These are phyloP conservation scores for Starmerella ratchasimensis DNA, from an alignment of 805 yeast species.

Conservation along the genomic window DNA sequence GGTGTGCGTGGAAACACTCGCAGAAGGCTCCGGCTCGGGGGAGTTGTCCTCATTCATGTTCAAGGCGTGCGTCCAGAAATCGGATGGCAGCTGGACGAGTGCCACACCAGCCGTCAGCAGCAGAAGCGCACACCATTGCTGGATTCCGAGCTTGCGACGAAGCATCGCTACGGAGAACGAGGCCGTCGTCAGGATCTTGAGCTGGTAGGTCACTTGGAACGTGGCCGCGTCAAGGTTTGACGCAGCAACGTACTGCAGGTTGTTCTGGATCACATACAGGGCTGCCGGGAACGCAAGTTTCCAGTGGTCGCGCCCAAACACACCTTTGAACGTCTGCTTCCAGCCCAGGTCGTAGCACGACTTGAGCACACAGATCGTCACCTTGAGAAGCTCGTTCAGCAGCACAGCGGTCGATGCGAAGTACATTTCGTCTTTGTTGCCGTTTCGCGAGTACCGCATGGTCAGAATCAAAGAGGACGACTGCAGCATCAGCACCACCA, in stretches of 20 bases:
- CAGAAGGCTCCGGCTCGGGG: conserved; percentile 11
- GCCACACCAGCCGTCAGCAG: conserved; percentile 30
- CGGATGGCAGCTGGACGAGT: conserved; percentile 29
- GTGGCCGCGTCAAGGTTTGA: conserved; percentile 32
- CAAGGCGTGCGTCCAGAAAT: conserved; percentile 12
- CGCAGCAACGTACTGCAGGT: conserved; percentile 32
- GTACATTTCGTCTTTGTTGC: conserved; percentile 26
- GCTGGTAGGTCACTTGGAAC: conserved; percentile 33
- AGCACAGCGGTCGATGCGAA: conserved; percentile 32
- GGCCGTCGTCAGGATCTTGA: conserved; percentile 32
- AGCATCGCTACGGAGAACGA: conserved; percentile 30
- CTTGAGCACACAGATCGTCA: conserved; percentile 24
- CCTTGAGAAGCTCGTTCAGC: conserved; percentile 29
- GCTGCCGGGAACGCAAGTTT: conserved; percentile 31
- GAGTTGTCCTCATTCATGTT: conserved; percentile 11
- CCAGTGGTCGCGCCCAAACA: conserved; percentile 29
- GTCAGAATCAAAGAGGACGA: conserved; percentile 30
- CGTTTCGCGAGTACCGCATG: conserved; percentile 33
- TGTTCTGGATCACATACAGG: conserved; percentile 30
- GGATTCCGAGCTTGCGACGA: conserved; percentile 23
- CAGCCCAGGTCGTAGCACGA: conserved; percentile 21
- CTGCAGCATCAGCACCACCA: conserved; percentile 30
- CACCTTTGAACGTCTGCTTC: conserved; percentile 21
- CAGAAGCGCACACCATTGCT: conserved; percentile 29
- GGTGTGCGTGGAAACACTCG: neutral